Base-by-base conservation (phyloP, 2,329 filamentous ascomycete genomes). In the Monilinia laxa region DNA sequence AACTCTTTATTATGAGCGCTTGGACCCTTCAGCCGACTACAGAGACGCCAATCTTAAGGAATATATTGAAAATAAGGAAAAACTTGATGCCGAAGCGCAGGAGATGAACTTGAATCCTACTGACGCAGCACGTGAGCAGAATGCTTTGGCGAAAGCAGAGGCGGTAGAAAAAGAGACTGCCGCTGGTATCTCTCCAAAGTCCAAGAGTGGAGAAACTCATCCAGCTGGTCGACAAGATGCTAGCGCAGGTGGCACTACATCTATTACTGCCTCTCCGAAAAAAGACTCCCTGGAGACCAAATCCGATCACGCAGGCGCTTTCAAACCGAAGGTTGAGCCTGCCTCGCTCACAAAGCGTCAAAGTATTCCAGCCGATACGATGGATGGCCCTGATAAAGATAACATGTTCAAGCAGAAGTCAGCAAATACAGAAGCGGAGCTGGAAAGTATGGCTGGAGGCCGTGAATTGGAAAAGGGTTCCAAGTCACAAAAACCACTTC, bases 1-100 rank as follows among this genome's bases (percentile, higher is more conserved):
- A 60, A 75, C 73, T 2, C 62, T 52, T 11, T 76, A 75, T 38
- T 66, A 68, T 47, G 65, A 70, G 31, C 68, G 66, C 52, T 54
- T 76, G 18, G 75, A 76, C 69, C 81, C 82, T 0, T 77, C 78
- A 6, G 77, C 76, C 14, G 75, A 75, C 1, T 80, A 75, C 70
- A 80, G 85, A 51, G 78, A 81, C 1, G 67, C 76, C 47, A 74
- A 82, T 71, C 73, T 85, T 54, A 75, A 73, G 28, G 74, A 79
- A 4, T 87, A 80, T 42, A 69, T 74, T 11, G 70, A 71, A 25
- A 71, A 78, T 74, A 80, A 81, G 64, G 69, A 65, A 64, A 74
- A 79, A 52, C 78, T 78, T 69, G 78, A 82, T 20, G 65, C 64
- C 65, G 74, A 74, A 35, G 77, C 52, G 5, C 31, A 60, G 55